These are phyloP conservation scores for Suillus americanus DNA, from an alignment of 768 basidiomycete species.

Conservation along the genomic window DNA sequence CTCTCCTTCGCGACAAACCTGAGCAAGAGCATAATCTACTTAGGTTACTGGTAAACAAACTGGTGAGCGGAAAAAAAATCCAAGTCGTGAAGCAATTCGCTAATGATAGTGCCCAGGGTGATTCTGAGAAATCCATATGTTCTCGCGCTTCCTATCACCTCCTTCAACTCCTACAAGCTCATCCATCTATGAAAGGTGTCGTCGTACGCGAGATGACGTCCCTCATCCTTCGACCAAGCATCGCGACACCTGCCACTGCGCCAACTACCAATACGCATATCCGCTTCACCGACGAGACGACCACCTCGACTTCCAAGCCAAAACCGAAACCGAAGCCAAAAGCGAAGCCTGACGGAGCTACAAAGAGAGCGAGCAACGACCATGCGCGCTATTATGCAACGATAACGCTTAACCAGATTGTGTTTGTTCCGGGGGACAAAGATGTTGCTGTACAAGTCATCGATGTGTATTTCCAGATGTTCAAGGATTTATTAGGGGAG, in stretches of 20 bases:
- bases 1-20: slow-evolving; percentile 83
- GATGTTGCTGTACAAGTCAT: slow-evolving; percentile 78
- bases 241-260: slow-evolving; percentile 35
- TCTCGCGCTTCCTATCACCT: slow-evolving; percentile 89
- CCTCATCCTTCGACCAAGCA: slow-evolving; percentile 60
- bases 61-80: slow-evolving; percentile 47
- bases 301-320: not conserved
- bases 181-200: slow-evolving; percentile 90
- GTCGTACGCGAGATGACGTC: slow-evolving; percentile 85
- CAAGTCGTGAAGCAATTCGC: not conserved
- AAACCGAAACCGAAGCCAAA: slow-evolving; percentile 12
- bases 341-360: slow-evolving; percentile 25
- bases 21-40: slow-evolving; percentile 98
- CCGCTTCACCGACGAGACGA: slow-evolving; percentile 45
- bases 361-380: slow-evolving; percentile 48
- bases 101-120: slow-evolving; percentile 55
- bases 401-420: slow-evolving; percentile 94
- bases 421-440: slow-evolving; percentile 64
- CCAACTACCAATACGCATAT: slow-evolving; percentile 43
- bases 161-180: slow-evolving; percentile 84
- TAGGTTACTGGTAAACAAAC: slow-evolving; percentile 89
- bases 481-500: slow-evolving; percentile 82
- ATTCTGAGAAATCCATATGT: slow-evolving; percentile 82
- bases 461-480: slow-evolving; percentile 93
- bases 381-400: slow-evolving; percentile 91